Evolutionary conservation across 805 yeast species (phyloP).

Genomic region (Candida lessepsii): DNA sequence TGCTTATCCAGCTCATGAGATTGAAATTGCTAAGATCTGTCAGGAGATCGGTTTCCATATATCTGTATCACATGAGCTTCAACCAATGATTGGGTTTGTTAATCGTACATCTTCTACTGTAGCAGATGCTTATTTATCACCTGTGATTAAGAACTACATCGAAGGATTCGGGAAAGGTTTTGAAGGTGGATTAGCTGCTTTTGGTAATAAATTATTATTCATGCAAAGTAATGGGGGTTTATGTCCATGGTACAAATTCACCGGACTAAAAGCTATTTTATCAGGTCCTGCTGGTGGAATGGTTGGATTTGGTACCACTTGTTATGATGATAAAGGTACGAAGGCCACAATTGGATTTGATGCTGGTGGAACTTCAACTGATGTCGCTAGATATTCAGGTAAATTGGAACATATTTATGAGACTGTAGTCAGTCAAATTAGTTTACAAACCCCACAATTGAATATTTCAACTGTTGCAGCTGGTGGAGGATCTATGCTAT

Average conservation of each 20-base stretch:
- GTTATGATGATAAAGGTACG: constrained; percentile 43
- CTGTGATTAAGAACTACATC: constrained; percentile 35
- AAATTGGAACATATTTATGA: constrained; percentile 42
- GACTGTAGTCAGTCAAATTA: constrained; percentile 45
- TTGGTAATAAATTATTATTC: constrained; percentile 64
- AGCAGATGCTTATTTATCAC: constrained; percentile 45
- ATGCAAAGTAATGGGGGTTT: constrained; percentile 98
- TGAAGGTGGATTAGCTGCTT: constrained; percentile 36
- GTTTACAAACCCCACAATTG: constrained; percentile 45
- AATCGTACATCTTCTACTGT: constrained; percentile 42
- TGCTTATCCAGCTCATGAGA: constrained; percentile 40
- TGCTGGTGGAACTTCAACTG: constrained; percentile 49
- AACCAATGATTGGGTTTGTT: constrained; percentile 46
- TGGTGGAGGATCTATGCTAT: constrained; percentile 43
- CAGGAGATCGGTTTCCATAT: constrained; percentile 36
- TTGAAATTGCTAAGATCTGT: constrained; percentile 33
- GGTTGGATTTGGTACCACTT: constrained; percentile 86
- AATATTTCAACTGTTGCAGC: constrained; percentile 48
- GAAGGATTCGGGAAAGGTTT: constrained; percentile 40
- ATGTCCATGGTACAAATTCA: constrained; percentile 76
- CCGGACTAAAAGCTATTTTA: constrained; percentile 83
- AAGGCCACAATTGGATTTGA: constrained; percentile 40
- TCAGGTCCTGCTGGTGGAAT: constrained; percentile 99
- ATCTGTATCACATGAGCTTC: constrained; percentile 39
- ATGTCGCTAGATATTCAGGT: constrained; percentile 43